Evolutionary conservation across 2,329 filamentous ascomycete species (phyloP).

Genomic region (Fusarium citri): DNA sequence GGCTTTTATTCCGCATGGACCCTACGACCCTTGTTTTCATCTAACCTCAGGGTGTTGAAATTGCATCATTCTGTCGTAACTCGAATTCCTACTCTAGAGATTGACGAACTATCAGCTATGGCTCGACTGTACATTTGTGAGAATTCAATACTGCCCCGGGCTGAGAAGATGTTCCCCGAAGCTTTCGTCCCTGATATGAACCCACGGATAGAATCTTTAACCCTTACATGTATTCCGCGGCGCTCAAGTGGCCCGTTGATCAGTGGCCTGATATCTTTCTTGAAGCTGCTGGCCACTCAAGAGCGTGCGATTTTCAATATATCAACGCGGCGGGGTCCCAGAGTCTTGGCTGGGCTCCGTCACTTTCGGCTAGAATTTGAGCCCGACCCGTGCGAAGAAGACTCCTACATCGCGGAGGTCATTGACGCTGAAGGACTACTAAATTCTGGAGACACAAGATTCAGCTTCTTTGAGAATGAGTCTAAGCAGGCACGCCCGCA

Average conservation of each 20-base stretch:
- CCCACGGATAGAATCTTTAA: slow-evolving; percentile 63
- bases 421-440: slow-evolving; percentile 59
- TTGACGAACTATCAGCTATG: slow-evolving; percentile 52
- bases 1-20: slow-evolving; percentile 60
- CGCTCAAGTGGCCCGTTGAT: slow-evolving; percentile 64
- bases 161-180: slow-evolving; percentile 60
- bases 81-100: slow-evolving; percentile 59
- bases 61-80: slow-evolving; percentile 72
- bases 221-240: slow-evolving; percentile 66
- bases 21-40: slow-evolving; percentile 64
- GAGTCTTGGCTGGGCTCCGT: slow-evolving; percentile 63
- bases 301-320: slow-evolving; percentile 58
- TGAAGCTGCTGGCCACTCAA: slow-evolving; percentile 61
- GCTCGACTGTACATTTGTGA: slow-evolving; percentile 59
- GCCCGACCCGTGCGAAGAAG: slow-evolving; percentile 55
- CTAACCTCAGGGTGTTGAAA: slow-evolving; percentile 64
- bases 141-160: slow-evolving; percentile 56
- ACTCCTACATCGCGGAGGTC: slow-evolving; percentile 48
- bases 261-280: slow-evolving; percentile 59
- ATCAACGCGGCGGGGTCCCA: slow-evolving; percentile 54
- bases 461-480: slow-evolving; percentile 59
- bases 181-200: slow-evolving; percentile 67
- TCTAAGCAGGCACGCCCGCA: slow-evolving; percentile 10
- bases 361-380: slow-evolving; percentile 67
- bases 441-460: slow-evolving; percentile 52